These are phyloP conservation scores for Globisporangium solare DNA, from an alignment of 352 stramenopile genomes.

Conservation along the genomic window DNA sequence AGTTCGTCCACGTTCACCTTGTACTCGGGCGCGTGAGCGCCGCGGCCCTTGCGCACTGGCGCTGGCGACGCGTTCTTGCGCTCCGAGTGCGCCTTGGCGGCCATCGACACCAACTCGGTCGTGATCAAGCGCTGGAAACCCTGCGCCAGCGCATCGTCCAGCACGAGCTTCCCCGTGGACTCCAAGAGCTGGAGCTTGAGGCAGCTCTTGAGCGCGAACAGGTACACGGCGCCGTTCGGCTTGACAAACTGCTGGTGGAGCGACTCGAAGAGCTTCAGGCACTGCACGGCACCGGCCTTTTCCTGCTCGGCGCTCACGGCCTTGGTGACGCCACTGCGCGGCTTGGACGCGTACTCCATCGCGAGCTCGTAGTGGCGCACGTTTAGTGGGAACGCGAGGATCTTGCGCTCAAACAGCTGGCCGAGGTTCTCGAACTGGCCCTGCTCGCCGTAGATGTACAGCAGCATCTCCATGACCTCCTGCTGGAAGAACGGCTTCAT, in stretches of 20 bases:
- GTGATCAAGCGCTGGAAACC: slow-evolving; percentile 30
- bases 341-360: slow-evolving; percentile 48
- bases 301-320: slow-evolving; percentile 18
- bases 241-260: slow-evolving; percentile 73
- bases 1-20: slow-evolving; percentile 40
- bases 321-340: slow-evolving; percentile 10
- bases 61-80: slow-evolving; percentile 6
- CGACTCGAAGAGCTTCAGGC: slow-evolving; percentile 69
- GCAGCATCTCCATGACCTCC: slow-evolving; percentile 63
- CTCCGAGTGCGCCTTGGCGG: slow-evolving; percentile 19
- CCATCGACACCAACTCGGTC: slow-evolving; percentile 24
- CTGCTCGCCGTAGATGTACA: slow-evolving; percentile 64
- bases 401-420: slow-evolving; percentile 43
- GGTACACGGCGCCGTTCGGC: slow-evolving; percentile 68
- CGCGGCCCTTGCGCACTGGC: slow-evolving; percentile 20
- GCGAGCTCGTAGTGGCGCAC: slow-evolving; percentile 62
- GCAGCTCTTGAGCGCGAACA: slow-evolving; percentile 65
- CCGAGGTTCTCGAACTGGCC: slow-evolving; percentile 35
- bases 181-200: slow-evolving; percentile 45
- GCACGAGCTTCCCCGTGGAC: slow-evolving; percentile 36
- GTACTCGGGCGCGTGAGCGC: slow-evolving; percentile 12
- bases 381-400: slow-evolving; percentile 42
- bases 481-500: slow-evolving; percentile 56
- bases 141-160: slow-evolving; percentile 49
- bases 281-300: slow-evolving; percentile 29